Evolutionary conservation across 306 rosid species (phyloP).

Genomic region (Mimosa pudica): DNA sequence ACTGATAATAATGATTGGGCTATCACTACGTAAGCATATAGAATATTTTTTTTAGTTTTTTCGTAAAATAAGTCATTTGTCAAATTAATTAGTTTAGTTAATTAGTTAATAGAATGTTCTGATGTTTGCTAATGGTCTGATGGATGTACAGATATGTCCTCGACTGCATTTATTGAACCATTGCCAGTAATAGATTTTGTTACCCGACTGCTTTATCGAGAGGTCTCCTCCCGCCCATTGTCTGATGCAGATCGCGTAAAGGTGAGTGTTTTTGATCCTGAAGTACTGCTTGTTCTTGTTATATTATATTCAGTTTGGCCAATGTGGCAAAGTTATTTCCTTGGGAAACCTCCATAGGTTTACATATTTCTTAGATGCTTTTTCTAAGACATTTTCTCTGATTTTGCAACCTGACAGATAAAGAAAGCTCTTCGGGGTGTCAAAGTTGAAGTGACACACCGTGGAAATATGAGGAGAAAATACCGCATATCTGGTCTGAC

Average conservation of each 20-base stretch:
- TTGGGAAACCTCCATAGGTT: neutral
- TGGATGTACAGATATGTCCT: slow-evolving; percentile 82
- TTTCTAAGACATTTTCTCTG: neutral
- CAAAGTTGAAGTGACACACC: slow-evolving; percentile 75
- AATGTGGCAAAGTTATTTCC: neutral
- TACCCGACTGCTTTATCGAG: slow-evolving; percentile 71
- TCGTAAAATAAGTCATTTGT: neutral
- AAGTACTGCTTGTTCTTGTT: neutral
- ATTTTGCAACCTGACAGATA: slow-evolving; percentile 41
- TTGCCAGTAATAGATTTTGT: slow-evolving; percentile 89
- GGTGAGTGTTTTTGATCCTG: slow-evolving; percentile 48
- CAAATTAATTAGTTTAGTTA: neutral
- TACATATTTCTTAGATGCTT: neutral
- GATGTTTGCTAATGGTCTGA: neutral
- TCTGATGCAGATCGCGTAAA: slow-evolving; percentile 92
- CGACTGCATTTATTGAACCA: slow-evolving; percentile 97
- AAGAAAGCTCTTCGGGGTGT: slow-evolving; percentile 76
- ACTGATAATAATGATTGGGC: neutral
- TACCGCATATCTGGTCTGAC: slow-evolving; percentile 76
- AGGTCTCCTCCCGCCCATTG: slow-evolving; percentile 70
- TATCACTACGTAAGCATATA: neutral
- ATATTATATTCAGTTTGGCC: neutral
- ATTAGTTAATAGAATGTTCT: neutral
- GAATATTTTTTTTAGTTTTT: neutral
- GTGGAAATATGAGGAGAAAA: slow-evolving; percentile 75